Evolutionary conservation across 306 rosid genomes (phyloP), one percentile per base, ranked within the genome.

Genomic region (Canavalia gladiata): DNA sequence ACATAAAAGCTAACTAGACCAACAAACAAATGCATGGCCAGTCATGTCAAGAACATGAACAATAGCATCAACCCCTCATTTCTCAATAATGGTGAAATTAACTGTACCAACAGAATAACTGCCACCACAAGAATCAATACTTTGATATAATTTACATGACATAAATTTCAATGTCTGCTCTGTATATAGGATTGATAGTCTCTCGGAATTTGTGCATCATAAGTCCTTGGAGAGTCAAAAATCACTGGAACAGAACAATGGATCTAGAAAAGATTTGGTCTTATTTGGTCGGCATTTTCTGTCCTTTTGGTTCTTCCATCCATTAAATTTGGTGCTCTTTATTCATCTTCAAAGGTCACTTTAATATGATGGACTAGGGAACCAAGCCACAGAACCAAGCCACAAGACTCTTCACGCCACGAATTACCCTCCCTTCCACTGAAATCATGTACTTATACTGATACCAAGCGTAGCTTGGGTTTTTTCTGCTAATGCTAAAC

Each of bases 91-190:
- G 65, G 76, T 77, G 51, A 81, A 66, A 50, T 46, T 64, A 89
- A 88, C 92, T 78, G 91, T 80, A 88, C 88, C 86, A 90, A 92
- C 92, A 59, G 90, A 87, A 87, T 72, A 84, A 81, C 88, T 74
- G 83, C 82, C 80, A 79, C 85, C 75, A 75, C 80, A 70, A 65
- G 78, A 88, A 87, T 75, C 81, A 35, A 66, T 78, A 30, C 84
- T 71, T 57, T n/a, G 42, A 81, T 79, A 81, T 79, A 78, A 78
- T 82, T 67, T 52, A 64, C 67, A 68, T 74, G 34, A 63, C 57
- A 62, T 66, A 78, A 65, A 78, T 78, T 72, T 72, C 79, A 68
- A 63, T 78, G 68, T 62, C 79, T 59, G 52, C 6, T 67, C 54
- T 42, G 7, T 49, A 25, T 68, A 55, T 68, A 45, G 82, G 57